Percentiles rank a stretch among this genome's conserved stretches.
Conservation (phyloP, 2,329 filamentous ascomycete species). For the Didymella exigua region DNA sequence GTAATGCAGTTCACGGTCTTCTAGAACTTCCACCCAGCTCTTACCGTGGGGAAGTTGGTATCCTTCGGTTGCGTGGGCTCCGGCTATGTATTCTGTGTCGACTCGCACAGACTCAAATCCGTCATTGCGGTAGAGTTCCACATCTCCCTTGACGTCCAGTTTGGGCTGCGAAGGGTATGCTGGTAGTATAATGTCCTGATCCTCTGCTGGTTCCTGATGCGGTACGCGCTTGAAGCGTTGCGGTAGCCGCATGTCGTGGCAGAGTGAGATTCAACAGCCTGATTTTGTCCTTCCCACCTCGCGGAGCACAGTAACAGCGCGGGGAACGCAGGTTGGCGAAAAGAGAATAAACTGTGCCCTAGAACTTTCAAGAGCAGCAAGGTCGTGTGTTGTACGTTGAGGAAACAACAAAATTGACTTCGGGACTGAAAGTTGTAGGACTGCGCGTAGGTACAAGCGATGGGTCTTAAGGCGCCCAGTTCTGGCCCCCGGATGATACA, state of each 20-base stretch:
- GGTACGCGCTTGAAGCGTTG: slow-evolving; percentile 16
- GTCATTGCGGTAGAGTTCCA: neutral
- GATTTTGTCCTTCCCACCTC: neutral
- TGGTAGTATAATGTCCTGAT: slow-evolving; percentile 11
- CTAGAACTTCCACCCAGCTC: slow-evolving; percentile 15
- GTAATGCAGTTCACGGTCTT: slow-evolving; percentile 2
- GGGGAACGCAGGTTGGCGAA: too few species aligned
- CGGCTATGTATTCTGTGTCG: slow-evolving; percentile 1
- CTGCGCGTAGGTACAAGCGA: neutral
- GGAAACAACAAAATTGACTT: neutral
- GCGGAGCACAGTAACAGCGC: neutral
- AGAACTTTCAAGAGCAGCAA: neutral
- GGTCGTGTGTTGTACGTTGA: neutral
- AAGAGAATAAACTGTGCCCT: too few species aligned
- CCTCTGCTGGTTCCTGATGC: slow-evolving; percentile 6
- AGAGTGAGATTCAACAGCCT: neutral
- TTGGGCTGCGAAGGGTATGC: slow-evolving; percentile 7
- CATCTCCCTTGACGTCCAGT: neutral
- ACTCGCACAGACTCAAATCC: neutral
- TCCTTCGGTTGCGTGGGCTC: neutral
- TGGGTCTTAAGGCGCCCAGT: neutral
- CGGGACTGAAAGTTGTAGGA: neutral
- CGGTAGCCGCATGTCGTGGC: slow-evolving; percentile 5
- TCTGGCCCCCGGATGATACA: slow-evolving; percentile 2
- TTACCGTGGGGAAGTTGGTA: slow-evolving; percentile 1